A percentile compares a stretch with the other conserved stretches of the same genome.
phyloP scores from a whole-genome alignment of 345 rosid genomes.

The Acer saccharum region DNA sequence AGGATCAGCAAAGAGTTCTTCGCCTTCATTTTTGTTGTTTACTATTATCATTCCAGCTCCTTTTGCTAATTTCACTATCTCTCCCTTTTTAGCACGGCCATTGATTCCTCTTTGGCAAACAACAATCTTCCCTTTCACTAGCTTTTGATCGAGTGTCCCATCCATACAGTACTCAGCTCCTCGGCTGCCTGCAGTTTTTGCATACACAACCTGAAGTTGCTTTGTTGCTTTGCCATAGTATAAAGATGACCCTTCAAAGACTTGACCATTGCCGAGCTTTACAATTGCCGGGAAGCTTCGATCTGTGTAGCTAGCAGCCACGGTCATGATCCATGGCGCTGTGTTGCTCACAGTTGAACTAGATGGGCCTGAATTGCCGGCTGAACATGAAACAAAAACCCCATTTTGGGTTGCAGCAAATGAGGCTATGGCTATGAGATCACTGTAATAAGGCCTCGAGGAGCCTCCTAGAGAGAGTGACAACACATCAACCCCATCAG shows the following conservation, averaged over 20 bases:
- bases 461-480: slow-evolving; percentile 71
- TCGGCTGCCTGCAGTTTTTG: slow-evolving; percentile 48
- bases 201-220: slow-evolving; percentile 49
- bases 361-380: slow-evolving; percentile 73
- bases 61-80: slow-evolving; percentile 49
- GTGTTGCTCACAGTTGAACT: slow-evolving; percentile 53
- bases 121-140: slow-evolving; percentile 46
- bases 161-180: slow-evolving; percentile 37
- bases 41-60: slow-evolving; percentile 76
- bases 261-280: slow-evolving; percentile 48
- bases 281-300: slow-evolving; percentile 65
- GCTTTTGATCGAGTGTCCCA: slow-evolving; percentile 32
- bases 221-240: slow-evolving; percentile 40
- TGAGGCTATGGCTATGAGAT: slow-evolving; percentile 57
- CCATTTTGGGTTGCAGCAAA: slow-evolving; percentile 58
- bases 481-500: slow-evolving; percentile 75
- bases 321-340: slow-evolving; percentile 90
- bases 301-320: slow-evolving; percentile 76
- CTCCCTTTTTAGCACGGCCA: slow-evolving; percentile 28
- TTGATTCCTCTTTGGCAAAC: slow-evolving; percentile 33
- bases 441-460: slow-evolving; percentile 56
- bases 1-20: slow-evolving; percentile 64
- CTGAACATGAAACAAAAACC: slow-evolving; percentile 79
- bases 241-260: slow-evolving; percentile 53
- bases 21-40: slow-evolving; percentile 50